Conservation (phyloP, 371 early-diverging fungal genomes). For the Mortierella sp. region DNA sequence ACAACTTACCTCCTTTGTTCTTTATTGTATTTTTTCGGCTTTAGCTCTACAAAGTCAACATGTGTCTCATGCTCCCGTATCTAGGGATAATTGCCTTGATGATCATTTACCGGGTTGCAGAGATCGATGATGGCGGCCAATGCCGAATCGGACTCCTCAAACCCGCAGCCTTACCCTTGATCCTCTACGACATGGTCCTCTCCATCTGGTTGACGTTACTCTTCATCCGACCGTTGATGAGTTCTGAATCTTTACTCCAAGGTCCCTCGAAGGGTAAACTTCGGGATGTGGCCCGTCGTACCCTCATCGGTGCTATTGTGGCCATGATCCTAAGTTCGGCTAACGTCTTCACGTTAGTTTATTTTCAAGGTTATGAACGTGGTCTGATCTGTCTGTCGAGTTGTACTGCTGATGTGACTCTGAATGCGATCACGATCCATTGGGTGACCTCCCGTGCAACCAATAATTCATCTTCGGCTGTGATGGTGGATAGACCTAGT, state of each 20-base stretch:
- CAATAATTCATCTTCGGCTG: neutral
- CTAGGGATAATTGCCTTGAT: slow-evolving; percentile 55
- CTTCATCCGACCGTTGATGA: slow-evolving; percentile 56
- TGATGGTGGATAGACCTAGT: no score
- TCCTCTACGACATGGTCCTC: slow-evolving; percentile 57
- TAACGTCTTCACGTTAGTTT: slow-evolving; percentile 55
- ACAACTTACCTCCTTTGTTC: neutral
- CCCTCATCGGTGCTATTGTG: slow-evolving; percentile 52
- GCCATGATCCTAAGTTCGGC: slow-evolving; percentile 46
- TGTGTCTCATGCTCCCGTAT: slow-evolving; percentile 55
- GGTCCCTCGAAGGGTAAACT: slow-evolving; percentile 32
- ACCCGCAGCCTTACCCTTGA: slow-evolving; percentile 49
- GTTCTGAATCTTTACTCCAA: slow-evolving; percentile 11
- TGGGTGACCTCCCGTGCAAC: slow-evolving; percentile 30
- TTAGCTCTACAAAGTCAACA: slow-evolving; percentile 52
- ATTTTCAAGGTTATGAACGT: slow-evolving; percentile 53
- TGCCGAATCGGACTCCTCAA: slow-evolving; percentile 57
- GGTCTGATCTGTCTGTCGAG: slow-evolving; percentile 19
- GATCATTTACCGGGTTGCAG: slow-evolving; percentile 42
- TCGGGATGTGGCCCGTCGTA: slow-evolving; percentile 58
- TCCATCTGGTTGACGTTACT: slow-evolving; percentile 43
- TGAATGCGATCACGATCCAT: slow-evolving; percentile 27
- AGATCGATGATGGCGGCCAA: slow-evolving; percentile 35
- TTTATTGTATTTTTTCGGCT: neutral
- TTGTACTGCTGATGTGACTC: slow-evolving; percentile 15